phyloP scores from a whole-genome alignment of 1,284 basidiomycete species.

The Ceratobasidium sp. region DNA sequence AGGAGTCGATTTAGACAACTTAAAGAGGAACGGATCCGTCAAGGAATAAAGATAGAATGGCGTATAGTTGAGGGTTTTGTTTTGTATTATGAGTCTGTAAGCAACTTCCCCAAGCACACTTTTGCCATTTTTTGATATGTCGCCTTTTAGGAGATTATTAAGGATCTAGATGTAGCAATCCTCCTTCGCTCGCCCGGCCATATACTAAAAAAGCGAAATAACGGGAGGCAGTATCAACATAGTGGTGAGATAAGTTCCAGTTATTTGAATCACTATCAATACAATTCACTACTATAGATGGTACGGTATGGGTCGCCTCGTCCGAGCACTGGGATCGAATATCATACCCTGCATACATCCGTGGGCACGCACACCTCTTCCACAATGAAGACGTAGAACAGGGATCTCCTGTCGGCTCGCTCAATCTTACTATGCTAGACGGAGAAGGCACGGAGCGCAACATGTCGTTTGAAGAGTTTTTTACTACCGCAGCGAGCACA shows the following conservation, averaged over 20 bases:
- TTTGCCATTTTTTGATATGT: not conserved
- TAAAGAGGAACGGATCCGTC: slow-evolving; percentile 55
- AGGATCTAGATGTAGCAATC: not conserved
- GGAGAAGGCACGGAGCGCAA: slow-evolving; percentile 24
- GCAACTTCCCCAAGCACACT: slow-evolving; percentile 51
- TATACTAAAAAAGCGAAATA: not conserved
- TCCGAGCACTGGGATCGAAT: slow-evolving; percentile 93
- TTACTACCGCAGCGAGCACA: not conserved
- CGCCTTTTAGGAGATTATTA: not conserved
- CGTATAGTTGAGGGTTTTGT: slow-evolving; percentile 94
- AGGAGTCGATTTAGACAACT: slow-evolving; percentile 64
- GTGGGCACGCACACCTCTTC: slow-evolving; percentile 84
- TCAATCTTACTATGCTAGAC: slow-evolving; percentile 1
- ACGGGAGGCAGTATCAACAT: slow-evolving; percentile 72
- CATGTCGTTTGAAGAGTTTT: slow-evolving; percentile 19
- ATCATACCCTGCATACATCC: slow-evolving; percentile 92
- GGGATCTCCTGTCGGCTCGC: slow-evolving; percentile 58
- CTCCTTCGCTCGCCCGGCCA: slow-evolving; percentile 10
- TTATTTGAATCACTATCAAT: no score
- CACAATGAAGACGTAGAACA: slow-evolving; percentile 79
- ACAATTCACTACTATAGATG: slow-evolving; percentile 88
- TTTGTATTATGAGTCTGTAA: slow-evolving; percentile 87
- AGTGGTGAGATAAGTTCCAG: slow-evolving; percentile 60
- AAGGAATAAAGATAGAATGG: slow-evolving; percentile 69
- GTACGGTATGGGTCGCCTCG: slow-evolving; percentile 89